Conservation (phyloP, 768 basidiomycete species). For the Lenzites betulinus region DNA sequence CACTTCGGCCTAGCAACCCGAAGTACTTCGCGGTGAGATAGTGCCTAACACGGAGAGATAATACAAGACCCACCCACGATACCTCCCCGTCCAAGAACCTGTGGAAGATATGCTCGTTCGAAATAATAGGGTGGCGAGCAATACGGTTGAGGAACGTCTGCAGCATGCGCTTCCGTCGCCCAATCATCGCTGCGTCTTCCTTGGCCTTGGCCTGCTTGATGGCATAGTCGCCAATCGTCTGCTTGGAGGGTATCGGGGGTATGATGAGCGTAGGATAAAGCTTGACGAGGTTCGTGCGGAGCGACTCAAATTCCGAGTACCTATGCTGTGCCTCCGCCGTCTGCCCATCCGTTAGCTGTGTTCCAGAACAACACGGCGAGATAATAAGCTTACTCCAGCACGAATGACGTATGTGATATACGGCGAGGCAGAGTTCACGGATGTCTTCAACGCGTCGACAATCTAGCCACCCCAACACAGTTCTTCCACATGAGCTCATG, state of each 20-base stretch:
- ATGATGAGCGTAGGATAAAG: slow-evolving; percentile 96
- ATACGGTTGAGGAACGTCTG: slow-evolving; percentile 93
- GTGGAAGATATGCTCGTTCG: slow-evolving; percentile 95
- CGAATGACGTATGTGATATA: slow-evolving; percentile 95
- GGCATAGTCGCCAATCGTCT: slow-evolving; percentile 94
- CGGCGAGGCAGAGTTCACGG: slow-evolving; percentile 79
- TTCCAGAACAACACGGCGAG: not conserved
- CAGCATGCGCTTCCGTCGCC: slow-evolving; percentile 89
- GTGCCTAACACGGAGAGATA: not conserved
- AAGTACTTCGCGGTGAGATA: not conserved
- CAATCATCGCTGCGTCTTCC: slow-evolving; percentile 91
- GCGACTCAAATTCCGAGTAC: slow-evolving; percentile 97
- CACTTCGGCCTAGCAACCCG: slow-evolving; percentile 93
- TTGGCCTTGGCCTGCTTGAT: slow-evolving; percentile 96
- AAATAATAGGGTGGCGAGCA: slow-evolving; percentile 89
- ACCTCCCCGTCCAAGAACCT: slow-evolving; percentile 95
- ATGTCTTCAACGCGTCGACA: slow-evolving; percentile 93
- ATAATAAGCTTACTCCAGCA: slow-evolving; percentile 67
- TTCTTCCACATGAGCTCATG: not conserved
- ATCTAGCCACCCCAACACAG: slow-evolving; percentile 54
- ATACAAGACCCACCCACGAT: slow-evolving; percentile 72
- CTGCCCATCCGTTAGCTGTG: slow-evolving; percentile 40
- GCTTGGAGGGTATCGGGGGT: slow-evolving; percentile 97
- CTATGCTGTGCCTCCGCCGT: slow-evolving; percentile 81
- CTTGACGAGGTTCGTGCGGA: slow-evolving; percentile 78